A percentile compares a stretch with the other conserved stretches of the same genome.
Conservation (phyloP, 2,329 filamentous ascomycete species). For the Fusarium nisikadoi region DNA sequence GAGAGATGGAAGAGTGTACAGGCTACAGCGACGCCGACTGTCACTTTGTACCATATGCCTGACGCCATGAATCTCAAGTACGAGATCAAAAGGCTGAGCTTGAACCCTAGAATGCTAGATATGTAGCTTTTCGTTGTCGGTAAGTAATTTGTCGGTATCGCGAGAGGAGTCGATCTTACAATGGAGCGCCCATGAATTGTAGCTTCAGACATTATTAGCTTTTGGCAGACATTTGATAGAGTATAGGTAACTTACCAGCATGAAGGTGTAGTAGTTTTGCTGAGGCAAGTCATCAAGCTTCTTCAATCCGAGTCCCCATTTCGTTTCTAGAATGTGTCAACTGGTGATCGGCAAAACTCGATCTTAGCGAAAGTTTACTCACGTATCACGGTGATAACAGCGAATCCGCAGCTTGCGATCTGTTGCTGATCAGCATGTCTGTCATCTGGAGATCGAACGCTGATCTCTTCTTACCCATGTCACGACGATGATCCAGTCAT, state of each 20-base stretch:
- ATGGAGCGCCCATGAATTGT: slow-evolving; percentile 56
- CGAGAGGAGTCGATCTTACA: slow-evolving; percentile 45
- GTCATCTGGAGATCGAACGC: not conserved
- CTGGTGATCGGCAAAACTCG: not conserved
- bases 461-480: slow-evolving; percentile 23
- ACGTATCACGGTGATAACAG: slow-evolving; percentile 51
- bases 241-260: not conserved
- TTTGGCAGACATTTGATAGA: rapidly evolving
- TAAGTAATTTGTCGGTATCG: not conserved
- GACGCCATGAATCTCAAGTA: slow-evolving; percentile 58
- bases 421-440: slow-evolving; percentile 18
- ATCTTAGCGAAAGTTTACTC: slow-evolving; percentile 20
- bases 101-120: slow-evolving; percentile 57
- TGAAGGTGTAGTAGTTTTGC: slow-evolving; percentile 52
- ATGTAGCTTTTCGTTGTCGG: slow-evolving; percentile 49
- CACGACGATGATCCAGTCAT: slow-evolving; percentile 34
- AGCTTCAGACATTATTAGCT: slow-evolving; percentile 28
- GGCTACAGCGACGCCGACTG: slow-evolving; percentile 49
- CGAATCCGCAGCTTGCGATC: slow-evolving; percentile 50
- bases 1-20: slow-evolving; percentile 53
- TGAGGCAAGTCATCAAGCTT: slow-evolving; percentile 50
- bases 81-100: slow-evolving; percentile 57
- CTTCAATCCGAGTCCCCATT: slow-evolving; percentile 55
- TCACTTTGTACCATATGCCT: slow-evolving; percentile 46
- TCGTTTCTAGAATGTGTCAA: slow-evolving; percentile 50